phyloP scores from a whole-genome alignment of 768 basidiomycete genomes.

The Trametes villosa region DNA sequence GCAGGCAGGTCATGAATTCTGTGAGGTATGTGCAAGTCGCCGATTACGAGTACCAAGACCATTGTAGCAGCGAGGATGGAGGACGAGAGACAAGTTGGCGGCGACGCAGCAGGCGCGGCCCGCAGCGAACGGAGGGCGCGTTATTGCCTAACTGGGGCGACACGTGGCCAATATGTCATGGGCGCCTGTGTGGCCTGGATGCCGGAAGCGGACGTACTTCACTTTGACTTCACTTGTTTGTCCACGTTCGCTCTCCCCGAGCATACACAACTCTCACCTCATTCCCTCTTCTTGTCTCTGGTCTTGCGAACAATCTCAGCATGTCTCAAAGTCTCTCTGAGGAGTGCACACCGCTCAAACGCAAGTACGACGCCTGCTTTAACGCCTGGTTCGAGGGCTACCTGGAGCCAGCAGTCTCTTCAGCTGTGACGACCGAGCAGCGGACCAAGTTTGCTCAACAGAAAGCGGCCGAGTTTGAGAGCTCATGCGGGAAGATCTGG shows the following conservation, averaged over 20 bases:
- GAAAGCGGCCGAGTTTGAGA: constrained; percentile 88
- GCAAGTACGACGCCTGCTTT: constrained; percentile 91
- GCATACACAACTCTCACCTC: not conserved
- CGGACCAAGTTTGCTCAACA: constrained; percentile 66
- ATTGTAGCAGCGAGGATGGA: constrained; percentile 44
- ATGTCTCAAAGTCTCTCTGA: constrained; percentile 85
- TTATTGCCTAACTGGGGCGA: not conserved
- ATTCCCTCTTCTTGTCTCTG: not conserved
- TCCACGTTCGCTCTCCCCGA: constrained; percentile 15
- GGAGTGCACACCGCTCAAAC: constrained; percentile 90
- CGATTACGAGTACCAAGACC: constrained; percentile 92
- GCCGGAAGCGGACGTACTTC: constrained; percentile 11
- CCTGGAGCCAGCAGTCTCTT: constrained; percentile 73
- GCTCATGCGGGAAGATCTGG: constrained; percentile 86
- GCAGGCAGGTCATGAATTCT: constrained; percentile 86
- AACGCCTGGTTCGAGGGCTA: constrained; percentile 98
- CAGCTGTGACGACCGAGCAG: constrained; percentile 50
- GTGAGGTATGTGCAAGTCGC: constrained; percentile 96
- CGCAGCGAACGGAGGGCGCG: not conserved
- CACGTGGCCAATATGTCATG: constrained; percentile 25
- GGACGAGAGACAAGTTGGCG: not conserved
- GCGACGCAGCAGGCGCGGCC: not conserved
- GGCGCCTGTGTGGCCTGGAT: constrained; percentile 15
- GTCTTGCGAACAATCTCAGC: not conserved
- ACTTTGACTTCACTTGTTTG: constrained; percentile 10